Conservation (phyloP, 441 rosid species). For the Bruguiera hainesii region DNA sequence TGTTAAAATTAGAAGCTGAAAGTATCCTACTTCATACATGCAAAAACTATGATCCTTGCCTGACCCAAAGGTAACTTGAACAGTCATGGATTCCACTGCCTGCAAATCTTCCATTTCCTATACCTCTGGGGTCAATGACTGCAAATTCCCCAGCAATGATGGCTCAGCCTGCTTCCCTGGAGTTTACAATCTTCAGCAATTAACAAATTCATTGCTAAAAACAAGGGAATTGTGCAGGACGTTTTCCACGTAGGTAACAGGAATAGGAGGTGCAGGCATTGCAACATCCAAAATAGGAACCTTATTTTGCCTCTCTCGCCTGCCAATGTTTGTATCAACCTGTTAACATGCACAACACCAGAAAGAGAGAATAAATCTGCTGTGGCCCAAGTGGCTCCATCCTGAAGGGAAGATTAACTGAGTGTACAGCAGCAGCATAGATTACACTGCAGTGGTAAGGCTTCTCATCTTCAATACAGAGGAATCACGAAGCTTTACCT, state of each 20-base stretch:
- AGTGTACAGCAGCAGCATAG: constrained; percentile 77
- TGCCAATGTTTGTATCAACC: constrained; percentile 50
- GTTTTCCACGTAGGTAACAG: constrained; percentile 29
- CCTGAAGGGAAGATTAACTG: constrained; percentile 60
- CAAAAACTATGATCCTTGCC: constrained; percentile 32
- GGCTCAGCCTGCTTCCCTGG: constrained; percentile 46
- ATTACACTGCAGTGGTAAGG: constrained; percentile 69
- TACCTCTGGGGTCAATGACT: constrained; percentile 59
- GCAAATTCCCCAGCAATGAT: constrained; percentile 43
- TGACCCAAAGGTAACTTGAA: constrained; percentile 58
- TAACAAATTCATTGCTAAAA: constrained; percentile 5
- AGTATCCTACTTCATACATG: constrained; percentile 4
- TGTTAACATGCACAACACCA: constrained; percentile 52
- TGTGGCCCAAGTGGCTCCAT: constrained; percentile 49
- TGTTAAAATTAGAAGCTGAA: not conserved
- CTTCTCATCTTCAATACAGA: constrained; percentile 56
- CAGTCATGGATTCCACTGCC: constrained; percentile 53
- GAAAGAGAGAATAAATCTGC: constrained; percentile 40
- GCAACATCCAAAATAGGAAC: constrained; percentile 61
- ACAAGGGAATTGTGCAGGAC: not conserved
- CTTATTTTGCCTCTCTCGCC: constrained; percentile 65
- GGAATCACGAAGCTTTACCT: constrained; percentile 63
- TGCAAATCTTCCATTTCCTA: constrained; percentile 58
- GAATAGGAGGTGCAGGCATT: constrained; percentile 64
- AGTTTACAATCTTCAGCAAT: constrained; percentile 10